Percentiles rank a stretch among this genome's conserved stretches.
These are phyloP conservation scores for Fusarium sp. DNA, from an alignment of 2,329 filamentous ascomycete species.

Conservation along the genomic window DNA sequence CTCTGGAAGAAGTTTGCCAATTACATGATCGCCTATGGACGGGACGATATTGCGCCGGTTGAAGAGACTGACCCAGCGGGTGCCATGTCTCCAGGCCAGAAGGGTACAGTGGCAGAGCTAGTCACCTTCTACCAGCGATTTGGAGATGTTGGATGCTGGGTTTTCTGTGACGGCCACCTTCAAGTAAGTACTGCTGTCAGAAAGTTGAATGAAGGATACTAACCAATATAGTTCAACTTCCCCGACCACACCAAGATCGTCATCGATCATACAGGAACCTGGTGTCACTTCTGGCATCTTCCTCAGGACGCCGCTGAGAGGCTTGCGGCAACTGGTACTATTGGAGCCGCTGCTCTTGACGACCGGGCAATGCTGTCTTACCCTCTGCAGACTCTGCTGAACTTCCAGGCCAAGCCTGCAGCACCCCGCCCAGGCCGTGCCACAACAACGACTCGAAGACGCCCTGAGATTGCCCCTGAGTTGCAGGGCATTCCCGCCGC, in stretches of 20 bases:
- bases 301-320: conserved; percentile 77
- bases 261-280: conserved; percentile 78
- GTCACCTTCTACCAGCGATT: conserved; percentile 87
- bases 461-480: conserved; percentile 72
- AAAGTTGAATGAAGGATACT: conserved; percentile 24
- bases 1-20: conserved; percentile 81
- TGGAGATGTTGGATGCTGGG: conserved; percentile 85
- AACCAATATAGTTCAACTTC: conserved; percentile 79
- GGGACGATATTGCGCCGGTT: conserved; percentile 71
- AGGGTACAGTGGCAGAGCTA: conserved; percentile 64
- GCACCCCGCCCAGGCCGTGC: conserved; percentile 58
- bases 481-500: conserved; percentile 75
- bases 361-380: conserved; percentile 79
- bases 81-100: conserved; percentile 56
- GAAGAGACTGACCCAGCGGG: conserved; percentile 61
- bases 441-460: conserved; percentile 64
- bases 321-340: conserved; percentile 73
- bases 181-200: conserved; percentile 64
- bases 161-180: conserved; percentile 82
- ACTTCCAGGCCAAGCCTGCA: conserved; percentile 68
- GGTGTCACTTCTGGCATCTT: conserved; percentile 83
- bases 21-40: conserved; percentile 80
- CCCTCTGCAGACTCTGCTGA: conserved; percentile 79
- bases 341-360: conserved; percentile 77
- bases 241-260: conserved; percentile 90